Evolutionary conservation across 2,329 filamentous ascomycete genomes (phyloP), one percentile per base, ranked within the genome.

Genomic region (Penicillium olsonii): DNA sequence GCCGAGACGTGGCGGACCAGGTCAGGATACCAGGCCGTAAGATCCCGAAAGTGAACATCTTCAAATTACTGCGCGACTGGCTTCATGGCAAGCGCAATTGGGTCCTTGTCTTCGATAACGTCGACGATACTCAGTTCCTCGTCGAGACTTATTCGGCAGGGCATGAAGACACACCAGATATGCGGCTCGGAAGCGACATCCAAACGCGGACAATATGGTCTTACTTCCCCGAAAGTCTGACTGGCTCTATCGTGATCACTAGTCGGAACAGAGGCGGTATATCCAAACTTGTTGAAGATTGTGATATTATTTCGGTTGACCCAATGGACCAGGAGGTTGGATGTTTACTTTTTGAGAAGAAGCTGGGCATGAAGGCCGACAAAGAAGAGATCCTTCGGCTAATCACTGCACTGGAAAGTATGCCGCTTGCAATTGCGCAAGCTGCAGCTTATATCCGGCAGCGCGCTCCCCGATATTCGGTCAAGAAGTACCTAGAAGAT

Each of bases 1-100:
- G 62, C 49, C 61, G 55, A 43, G 61, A 69, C n/a, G 66, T 75
- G 52, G 67, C 68, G 18, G 56, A 68, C 29, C 43, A 34, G 1
- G 55, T 64, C 8, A 64, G 64, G 46, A 52, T 74, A 10, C 48
- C 55, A 4, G 62, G 64, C 5, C 61, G 67, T 11, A 37, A 63
- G 15, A 52, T 72, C 48, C 64, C 64, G 6, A 55, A 56, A 2
- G 59, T 55, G 10, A 58, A 75, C 49, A 62, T 71, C 20, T 65
- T 70, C 37, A 15, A 61, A 42, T 62, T 66, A 3, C 47, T 67
- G 7, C 18, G 53, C n/a, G 44, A 52, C 27, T 66, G 60, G 59
- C 50, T 66, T 4, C 40, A 22, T 9, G 48, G 60, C 45, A 34
- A 52, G 10, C 53, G 33, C 6, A 50, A 45, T 18, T 66, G 59